Conservation (phyloP, 352 stramenopile genomes). For the Peronosclerospora sorghi region DNA sequence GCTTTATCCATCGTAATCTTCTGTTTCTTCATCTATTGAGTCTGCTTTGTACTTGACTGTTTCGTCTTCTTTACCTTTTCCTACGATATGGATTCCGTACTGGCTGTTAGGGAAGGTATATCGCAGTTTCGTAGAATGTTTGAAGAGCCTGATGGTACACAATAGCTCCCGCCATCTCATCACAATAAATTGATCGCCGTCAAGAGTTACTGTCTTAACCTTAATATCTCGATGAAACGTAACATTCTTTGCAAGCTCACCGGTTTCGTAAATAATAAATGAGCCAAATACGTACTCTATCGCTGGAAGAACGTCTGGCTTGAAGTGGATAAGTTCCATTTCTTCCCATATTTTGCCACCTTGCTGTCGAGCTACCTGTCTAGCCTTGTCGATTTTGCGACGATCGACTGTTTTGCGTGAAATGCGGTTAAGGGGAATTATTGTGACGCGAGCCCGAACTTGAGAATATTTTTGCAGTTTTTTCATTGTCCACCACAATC, state of each 20-base stretch:
- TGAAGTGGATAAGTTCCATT: conserved; percentile 95
- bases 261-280: conserved; percentile 95
- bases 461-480: conserved; percentile 96
- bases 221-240: no score
- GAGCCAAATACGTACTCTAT: conserved; percentile 99
- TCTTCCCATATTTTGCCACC: conserved; percentile 87
- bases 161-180: background rate
- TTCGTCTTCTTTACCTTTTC: background rate
- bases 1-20: background rate
- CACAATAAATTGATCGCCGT: conserved; percentile 1
- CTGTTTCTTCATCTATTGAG: background rate
- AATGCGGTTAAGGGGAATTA: conserved; percentile 98
- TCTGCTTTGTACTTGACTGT: no score
- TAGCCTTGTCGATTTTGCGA: conserved; percentile 70
- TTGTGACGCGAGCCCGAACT: conserved; percentile 97
- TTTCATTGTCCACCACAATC: no score
- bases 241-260: conserved; percentile 82
- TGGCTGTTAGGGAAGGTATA: background rate
- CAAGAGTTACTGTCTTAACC: no score
- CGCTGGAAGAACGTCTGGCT: conserved; percentile 86
- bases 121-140: background rate
- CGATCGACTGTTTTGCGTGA: no score
- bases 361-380: conserved; percentile 77
- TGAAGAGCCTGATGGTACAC: background rate
- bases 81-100: background rate